A percentile compares a stretch with the other conserved stretches of the same genome.
Conservation (phyloP, 2,329 filamentous ascomycete genomes). For the Colletotrichum sp. region DNA sequence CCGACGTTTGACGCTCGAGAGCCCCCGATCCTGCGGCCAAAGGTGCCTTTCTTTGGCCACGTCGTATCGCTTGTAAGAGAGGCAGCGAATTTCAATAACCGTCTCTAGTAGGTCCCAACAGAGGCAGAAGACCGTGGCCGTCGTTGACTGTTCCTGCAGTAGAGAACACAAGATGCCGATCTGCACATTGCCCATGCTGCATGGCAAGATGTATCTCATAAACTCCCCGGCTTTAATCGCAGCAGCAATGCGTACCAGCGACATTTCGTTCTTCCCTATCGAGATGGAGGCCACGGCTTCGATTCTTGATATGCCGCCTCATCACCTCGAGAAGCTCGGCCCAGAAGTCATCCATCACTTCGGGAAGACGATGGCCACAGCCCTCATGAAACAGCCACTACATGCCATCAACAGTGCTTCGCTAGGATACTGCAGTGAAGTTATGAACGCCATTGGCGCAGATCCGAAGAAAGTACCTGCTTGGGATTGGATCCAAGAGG, state of each 20-base stretch:
- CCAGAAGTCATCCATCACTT: constrained; percentile 35
- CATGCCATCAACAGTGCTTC: constrained; percentile 39
- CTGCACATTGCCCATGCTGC: constrained; percentile 50
- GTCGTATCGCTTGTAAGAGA: constrained; percentile 45
- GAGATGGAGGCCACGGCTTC: constrained; percentile 38
- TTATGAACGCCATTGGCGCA: constrained; percentile 28
- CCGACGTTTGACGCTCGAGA: constrained; percentile 37
- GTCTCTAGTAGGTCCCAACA: constrained; percentile 39
- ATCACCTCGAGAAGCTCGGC: constrained; percentile 22
- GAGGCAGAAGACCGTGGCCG: background rate
- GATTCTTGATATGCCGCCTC: constrained; percentile 40
- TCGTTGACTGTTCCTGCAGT: constrained; percentile 2
- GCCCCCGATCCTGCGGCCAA: constrained; percentile 44
- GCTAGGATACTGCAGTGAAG: constrained; percentile 34
- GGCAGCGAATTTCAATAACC: constrained; percentile 39
- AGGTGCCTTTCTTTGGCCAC: constrained; percentile 50
- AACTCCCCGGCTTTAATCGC: constrained; percentile 44
- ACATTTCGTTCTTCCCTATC: constrained; percentile 49
- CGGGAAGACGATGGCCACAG: constrained; percentile 38
- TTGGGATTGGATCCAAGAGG: constrained; percentile 41
- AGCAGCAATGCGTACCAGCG: constrained; percentile 44
- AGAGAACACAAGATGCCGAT: constrained; percentile 35
- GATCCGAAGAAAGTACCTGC: constrained; percentile 33
- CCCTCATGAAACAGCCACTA: constrained; percentile 35
- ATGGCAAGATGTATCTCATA: constrained; percentile 49